phyloP scores from a whole-genome alignment of 75 land plant genomes.

The Isoetes taiwanensis region DNA sequence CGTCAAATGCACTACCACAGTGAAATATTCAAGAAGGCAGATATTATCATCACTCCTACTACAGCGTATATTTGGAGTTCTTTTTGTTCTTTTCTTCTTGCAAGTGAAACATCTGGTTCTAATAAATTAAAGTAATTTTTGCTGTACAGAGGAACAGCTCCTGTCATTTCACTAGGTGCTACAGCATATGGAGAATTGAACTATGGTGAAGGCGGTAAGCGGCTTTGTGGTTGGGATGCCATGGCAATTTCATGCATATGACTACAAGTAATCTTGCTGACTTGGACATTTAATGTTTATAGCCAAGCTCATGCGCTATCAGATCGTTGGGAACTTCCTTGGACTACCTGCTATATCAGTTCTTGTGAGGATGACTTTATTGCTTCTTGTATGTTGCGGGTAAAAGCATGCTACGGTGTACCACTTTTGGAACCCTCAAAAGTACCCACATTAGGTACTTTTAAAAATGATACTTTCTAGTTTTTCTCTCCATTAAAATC shows the following conservation, averaged over 20 bases:
- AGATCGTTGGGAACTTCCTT: slow-evolving; percentile 66
- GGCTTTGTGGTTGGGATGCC: neutral
- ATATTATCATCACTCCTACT: slow-evolving; percentile 71
- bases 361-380: no score
- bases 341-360: slow-evolving; percentile 78
- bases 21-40: slow-evolving; percentile 52
- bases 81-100: neutral
- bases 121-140: neutral
- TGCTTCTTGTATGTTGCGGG: no score
- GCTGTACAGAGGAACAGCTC: slow-evolving; percentile 55
- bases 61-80: slow-evolving; percentile 30
- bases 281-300: slow-evolving; percentile 2
- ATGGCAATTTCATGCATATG: neutral
- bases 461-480: no score
- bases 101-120: neutral
- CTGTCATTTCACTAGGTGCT: slow-evolving; percentile 35
- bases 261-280: neutral
- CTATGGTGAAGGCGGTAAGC: slow-evolving; percentile 73
- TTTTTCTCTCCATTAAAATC: no score
- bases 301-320: slow-evolving; percentile 71
- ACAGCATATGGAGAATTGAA: slow-evolving; percentile 59
- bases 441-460: no score
- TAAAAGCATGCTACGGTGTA: no score
- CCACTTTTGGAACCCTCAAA: no score
- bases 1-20: slow-evolving; percentile 63